Base-by-base conservation (phyloP, 352 stramenopile species). In the Sclerospora graminicola region DNA sequence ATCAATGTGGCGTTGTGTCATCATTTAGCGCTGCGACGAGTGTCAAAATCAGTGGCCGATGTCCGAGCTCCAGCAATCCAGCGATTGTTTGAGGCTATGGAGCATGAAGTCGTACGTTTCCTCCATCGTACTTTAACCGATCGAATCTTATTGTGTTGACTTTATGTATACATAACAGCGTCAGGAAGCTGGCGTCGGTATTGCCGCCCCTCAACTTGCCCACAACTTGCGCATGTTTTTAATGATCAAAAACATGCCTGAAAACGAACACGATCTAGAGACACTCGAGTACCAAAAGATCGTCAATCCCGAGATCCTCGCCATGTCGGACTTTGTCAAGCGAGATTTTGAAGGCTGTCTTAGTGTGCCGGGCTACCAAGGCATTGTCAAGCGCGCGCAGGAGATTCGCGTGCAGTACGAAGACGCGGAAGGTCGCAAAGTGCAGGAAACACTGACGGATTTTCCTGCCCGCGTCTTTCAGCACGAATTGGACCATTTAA, bases 311-410 rank as follows among this genome's bases (percentile, higher is more conserved):
- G 51, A 84, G 53, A 88, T 91, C 39, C 23, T 83, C 9, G 43
- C 51, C 39, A 66, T 54, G 48, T 88, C 76, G 6, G 43, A 66
- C 11, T 42, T 46, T 8, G 65, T 57, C 38, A 72, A 60, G 27
- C 82, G 81, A 45, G 80, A 91, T 52, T 91, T 89, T 63, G 80
- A 91, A 66, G 80, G 80, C 21, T 91, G 80, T 24, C 45, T 91
- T 47, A 91, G 80, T 52, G 68, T 91, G 18, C 80, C 80, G 11
- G 77, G 76, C 11, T 91, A 91, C 52, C 70, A 83, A 33, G 80
- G 70, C 37, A 71, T 91, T 23, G 70, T 91, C 11, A 50, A 60
- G 38, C 77, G 80, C 5, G 54, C 74, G 2, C 41, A 67, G 9
- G 58, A 84, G 41, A 82, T 91, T 46, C 53, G 67, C 14, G 80